Percentiles rank a stretch among this genome's conserved stretches.
These are phyloP conservation scores for Phytophthora pseudosyringae DNA, from an alignment of 352 stramenopile species.

Conservation along the genomic window DNA sequence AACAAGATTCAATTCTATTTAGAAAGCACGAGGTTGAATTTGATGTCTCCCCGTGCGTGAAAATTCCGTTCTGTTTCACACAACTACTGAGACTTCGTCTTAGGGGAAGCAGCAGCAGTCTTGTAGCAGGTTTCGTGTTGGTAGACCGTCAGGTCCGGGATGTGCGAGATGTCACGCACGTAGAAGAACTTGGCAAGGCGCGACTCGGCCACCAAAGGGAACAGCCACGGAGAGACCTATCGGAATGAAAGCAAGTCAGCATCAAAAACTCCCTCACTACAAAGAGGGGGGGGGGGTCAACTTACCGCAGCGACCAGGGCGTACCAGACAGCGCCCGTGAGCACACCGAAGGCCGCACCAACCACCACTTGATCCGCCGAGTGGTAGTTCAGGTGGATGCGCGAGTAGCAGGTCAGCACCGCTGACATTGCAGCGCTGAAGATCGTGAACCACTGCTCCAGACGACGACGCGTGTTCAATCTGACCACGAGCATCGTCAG, in stretches of 20 bases:
- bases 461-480: slow-evolving; percentile 52
- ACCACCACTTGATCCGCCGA: slow-evolving; percentile 72
- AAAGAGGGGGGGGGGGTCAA: neutral
- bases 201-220: slow-evolving; percentile 59
- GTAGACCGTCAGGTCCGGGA: slow-evolving; percentile 82
- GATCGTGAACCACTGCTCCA: slow-evolving; percentile 76
- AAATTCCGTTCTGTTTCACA: neutral
- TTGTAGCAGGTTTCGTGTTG: slow-evolving; percentile 68
- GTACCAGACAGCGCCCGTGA: slow-evolving; percentile 64
- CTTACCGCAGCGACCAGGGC: slow-evolving; percentile 40
- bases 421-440: slow-evolving; percentile 50
- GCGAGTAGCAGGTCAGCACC: slow-evolving; percentile 68
- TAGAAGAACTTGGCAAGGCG: slow-evolving; percentile 65
- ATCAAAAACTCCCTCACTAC: neutral
- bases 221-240: slow-evolving; percentile 61
- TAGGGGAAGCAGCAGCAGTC: slow-evolving; percentile 18
- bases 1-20: slow-evolving; percentile 18
- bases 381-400: slow-evolving; percentile 84
- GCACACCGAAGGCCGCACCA: slow-evolving; percentile 54
- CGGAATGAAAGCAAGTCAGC: neutral
- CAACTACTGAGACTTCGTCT: slow-evolving; percentile 41
- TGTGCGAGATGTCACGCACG: slow-evolving; percentile 78
- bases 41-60: neutral
- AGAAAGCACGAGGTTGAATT: slow-evolving; percentile 5
- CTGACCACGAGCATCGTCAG: slow-evolving; percentile 23